Conservation (phyloP, 148 eudicot species). For the Diospyros kaki region DNA sequence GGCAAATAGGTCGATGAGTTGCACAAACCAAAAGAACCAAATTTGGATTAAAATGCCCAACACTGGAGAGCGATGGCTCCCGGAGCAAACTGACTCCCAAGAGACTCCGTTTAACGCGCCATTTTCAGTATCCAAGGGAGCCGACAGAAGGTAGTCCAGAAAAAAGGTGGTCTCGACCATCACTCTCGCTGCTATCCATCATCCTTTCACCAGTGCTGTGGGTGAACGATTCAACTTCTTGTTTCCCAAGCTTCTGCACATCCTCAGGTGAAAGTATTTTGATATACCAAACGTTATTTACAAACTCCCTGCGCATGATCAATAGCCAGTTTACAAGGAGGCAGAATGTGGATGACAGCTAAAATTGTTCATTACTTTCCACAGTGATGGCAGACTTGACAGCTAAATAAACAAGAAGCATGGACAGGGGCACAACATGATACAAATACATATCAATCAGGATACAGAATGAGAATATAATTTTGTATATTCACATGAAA, state of each 20-base stretch:
- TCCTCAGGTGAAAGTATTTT: conserved; percentile 98
- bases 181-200: conserved; percentile 23
- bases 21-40: neutral
- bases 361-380: too few species aligned
- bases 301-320: conserved; percentile 64
- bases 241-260: conserved; percentile 67
- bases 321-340: too few species aligned
- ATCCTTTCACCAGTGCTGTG: conserved; percentile 25
- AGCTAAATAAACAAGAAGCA: too few species aligned
- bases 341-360: too few species aligned
- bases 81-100: neutral
- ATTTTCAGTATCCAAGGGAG: conserved; percentile 34
- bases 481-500: too few species aligned
- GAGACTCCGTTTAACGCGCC: neutral
- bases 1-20: too few species aligned
- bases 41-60: neutral
- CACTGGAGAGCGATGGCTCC: neutral
- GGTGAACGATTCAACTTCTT: conserved; percentile 43
- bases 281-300: conserved; percentile 91
- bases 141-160: conserved; percentile 44
- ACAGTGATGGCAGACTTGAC: too few species aligned
- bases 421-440: too few species aligned
- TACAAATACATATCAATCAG: too few species aligned
- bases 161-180: conserved; percentile 28
- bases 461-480: too few species aligned